Evolutionary conservation across 768 basidiomycete genomes (phyloP).

Genomic region (Vararia minispora): DNA sequence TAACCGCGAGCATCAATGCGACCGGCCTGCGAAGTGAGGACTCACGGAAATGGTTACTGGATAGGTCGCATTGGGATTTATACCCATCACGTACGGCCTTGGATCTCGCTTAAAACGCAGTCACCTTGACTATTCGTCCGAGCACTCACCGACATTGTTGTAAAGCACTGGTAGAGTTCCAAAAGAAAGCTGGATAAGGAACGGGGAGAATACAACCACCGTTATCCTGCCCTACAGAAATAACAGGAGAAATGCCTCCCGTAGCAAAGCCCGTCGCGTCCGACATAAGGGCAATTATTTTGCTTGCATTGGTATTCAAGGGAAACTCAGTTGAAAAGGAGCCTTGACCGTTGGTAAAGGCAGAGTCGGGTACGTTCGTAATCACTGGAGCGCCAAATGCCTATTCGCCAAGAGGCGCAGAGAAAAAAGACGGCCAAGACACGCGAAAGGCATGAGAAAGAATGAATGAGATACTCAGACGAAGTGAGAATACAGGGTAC

Average conservation of each 20-base stretch:
- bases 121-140: neutral
- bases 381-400: slow-evolving; percentile 42
- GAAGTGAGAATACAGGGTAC: neutral
- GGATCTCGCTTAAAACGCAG: neutral
- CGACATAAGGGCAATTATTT: slow-evolving; percentile 55
- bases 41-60: slow-evolving; percentile 47
- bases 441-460: neutral
- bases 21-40: slow-evolving; percentile 2
- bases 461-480: neutral
- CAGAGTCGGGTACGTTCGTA: slow-evolving; percentile 40
- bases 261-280: slow-evolving; percentile 59
- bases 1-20: slow-evolving; percentile 5
- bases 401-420: slow-evolving; percentile 23
- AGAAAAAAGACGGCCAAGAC: neutral
- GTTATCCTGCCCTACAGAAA: slow-evolving; percentile 36
- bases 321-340: slow-evolving; percentile 37
- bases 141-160: slow-evolving; percentile 47
- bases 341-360: slow-evolving; percentile 43
- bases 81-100: slow-evolving; percentile 15
- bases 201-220: slow-evolving; percentile 39
- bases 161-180: slow-evolving; percentile 38
- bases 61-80: slow-evolving; percentile 32
- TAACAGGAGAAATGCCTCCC: slow-evolving; percentile 43
- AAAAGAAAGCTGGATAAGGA: slow-evolving; percentile 35
- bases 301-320: slow-evolving; percentile 25